Evolutionary conservation across 345 rosid genomes (phyloP).

Genomic region (Salix udensis): DNA sequence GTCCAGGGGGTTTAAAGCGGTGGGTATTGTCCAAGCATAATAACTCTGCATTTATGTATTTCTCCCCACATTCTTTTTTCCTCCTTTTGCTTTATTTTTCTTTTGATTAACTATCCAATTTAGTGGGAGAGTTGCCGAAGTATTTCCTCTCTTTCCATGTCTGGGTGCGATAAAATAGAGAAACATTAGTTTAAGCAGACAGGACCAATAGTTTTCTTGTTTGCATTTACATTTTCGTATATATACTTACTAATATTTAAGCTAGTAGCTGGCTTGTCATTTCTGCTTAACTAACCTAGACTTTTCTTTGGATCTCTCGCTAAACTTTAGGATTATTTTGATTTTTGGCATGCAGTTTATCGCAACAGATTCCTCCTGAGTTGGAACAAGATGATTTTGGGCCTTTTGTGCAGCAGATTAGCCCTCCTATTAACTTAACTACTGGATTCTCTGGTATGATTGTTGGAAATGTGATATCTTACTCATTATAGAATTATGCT

Average conservation of each 20-base stretch:
- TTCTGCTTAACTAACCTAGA: not conserved
- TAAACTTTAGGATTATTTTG: not conserved
- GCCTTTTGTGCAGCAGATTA: conserved; percentile 26
- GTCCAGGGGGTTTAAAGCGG: conserved; percentile 49
- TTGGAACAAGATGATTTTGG: conserved; percentile 33
- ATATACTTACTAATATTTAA: not conserved
- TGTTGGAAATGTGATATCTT: conserved; percentile 10
- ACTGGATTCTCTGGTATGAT: conserved; percentile 39
- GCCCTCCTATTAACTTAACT: conserved; percentile 33
- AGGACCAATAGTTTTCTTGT: not conserved
- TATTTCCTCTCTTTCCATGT: not conserved
- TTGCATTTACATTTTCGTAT: not conserved
- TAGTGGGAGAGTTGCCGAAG: not conserved
- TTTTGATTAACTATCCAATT: not conserved
- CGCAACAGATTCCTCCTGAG: conserved; percentile 26
- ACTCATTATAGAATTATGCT: not conserved
- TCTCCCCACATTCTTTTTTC: not conserved
- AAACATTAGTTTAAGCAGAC: not conserved
- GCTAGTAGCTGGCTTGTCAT: not conserved
- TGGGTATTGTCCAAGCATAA: conserved; percentile 11
- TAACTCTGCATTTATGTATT: not conserved
- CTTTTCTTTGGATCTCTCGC: conserved; percentile 8
- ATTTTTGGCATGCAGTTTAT: conserved; percentile 26
- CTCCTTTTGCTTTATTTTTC: not conserved
- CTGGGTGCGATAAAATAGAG: not conserved